Base-by-base conservation (phyloP, 352 stramenopile species). In the Globisporangium heterothallicum region DNA sequence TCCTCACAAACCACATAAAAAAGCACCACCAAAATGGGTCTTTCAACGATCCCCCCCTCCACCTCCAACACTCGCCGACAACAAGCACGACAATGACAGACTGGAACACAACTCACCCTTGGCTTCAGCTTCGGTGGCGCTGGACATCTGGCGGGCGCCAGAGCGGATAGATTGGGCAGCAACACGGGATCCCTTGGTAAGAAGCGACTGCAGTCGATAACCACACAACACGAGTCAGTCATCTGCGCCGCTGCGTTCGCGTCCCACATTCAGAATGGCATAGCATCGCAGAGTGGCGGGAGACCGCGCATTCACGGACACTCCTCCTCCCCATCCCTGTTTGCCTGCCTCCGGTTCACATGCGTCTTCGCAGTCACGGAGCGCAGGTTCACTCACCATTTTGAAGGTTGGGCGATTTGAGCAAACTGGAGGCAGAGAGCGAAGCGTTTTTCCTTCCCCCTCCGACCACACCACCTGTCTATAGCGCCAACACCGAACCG, bases 141-240 rank as follows among this genome's bases (percentile, higher is more conserved):
- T 75, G 41, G 84, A 94, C 84, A 94, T 94, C 58, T 74, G 61
- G 64, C 84, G 84, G 18, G 62, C 75, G 46, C 76, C 72, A 67
- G 66, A 48, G 50, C 74, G 74, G 54, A 86, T 52, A 43, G 75
- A 69, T 64, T 83, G 70, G 46, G 63, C 63, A 53, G 74, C 51
- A 53, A 64, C 32, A 50, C 81, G 77, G 49, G 69, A 77, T 66
- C 66, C 64, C 58, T 82, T 81, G 64, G 62, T 76, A 70, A 85
- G 63, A 69, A 86, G 71, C 61, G 70, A 87, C 75, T 87, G 43
- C 19, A 42, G 2, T 8, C 30, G 16, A 8, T 13, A 36, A 36
- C 9, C 3, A 8, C 32, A 38, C 30, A 36, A 36, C 6, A 38
- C 24, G 25, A 49, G 24, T 26, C 16, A 45, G 16, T 22, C 45